Base-by-base conservation (phyloP, 352 stramenopile species). In the Bremia lactucae region DNA sequence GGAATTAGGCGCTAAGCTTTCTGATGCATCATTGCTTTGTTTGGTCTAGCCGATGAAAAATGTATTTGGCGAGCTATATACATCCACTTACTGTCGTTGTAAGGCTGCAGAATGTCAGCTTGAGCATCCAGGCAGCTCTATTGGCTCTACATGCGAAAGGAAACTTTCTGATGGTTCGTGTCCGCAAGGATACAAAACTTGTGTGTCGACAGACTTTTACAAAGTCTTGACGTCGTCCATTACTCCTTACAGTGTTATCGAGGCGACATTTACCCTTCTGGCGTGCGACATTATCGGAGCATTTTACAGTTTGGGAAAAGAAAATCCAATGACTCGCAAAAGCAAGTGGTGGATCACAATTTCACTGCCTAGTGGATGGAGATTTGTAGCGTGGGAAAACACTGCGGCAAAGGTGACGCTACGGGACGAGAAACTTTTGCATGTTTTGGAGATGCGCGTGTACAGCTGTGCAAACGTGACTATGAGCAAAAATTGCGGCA, bases 311-410 rank as follows among this genome's bases (percentile, higher is more conserved):
- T 48, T 89, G 29, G 69, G 65, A 3, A 40, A 62, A 11, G 55
- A 80, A 34, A 72, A 75, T 29, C 73, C 76, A 2, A 49, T 83
- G 5, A 36, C 36, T 7, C 45, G 43, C 16, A 57, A 54, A 6
- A 75, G 52, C 26, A 76, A 81, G 6, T 89, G 76, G 73, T 89
- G 76, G 76, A 53, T 89, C 42, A 72, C 69, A 1, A 76, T 89
- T 28, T 72, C 53, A 2, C 61, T 89, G 0, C 76, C 73, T 7
- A 49, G 28, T 16, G 68, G 55, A 16, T 89, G 76, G 76, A 64
- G 72, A 42, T 89, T 85, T 37, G 73, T 89, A 13, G 49, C 61
- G 6, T 87, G 73, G 76, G 49, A 62, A 20, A 77, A 62, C 41
- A 87, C 76, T 35, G 55, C 46, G 1, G 59, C 75, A 4, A 36